Conservation (phyloP, 2,329 filamentous ascomycete genomes). For the Chaetomium olivaceum region DNA sequence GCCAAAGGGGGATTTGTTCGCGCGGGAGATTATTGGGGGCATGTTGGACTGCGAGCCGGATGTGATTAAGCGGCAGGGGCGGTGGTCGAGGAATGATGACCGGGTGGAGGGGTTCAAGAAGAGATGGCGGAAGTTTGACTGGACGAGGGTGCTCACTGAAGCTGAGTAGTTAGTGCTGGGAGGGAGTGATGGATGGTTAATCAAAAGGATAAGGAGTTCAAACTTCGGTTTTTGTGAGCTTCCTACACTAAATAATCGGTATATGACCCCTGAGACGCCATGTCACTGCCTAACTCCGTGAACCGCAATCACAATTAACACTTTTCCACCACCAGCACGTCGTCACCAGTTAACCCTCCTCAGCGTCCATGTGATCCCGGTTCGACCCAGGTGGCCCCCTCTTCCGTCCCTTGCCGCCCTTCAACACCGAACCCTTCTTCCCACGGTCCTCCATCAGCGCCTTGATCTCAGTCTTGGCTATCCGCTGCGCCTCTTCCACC, state of each 20-base stretch:
- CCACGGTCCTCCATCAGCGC: conserved; percentile 69
- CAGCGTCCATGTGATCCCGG: conserved; percentile 69
- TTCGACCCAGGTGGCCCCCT: conserved; percentile 44
- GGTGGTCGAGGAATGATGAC: conserved; percentile 71
- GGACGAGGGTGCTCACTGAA: conserved; percentile 62
- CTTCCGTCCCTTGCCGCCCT: conserved; percentile 40
- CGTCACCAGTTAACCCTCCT: conserved; percentile 59
- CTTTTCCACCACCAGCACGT: background rate
- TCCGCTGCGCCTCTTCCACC: conserved; percentile 80
- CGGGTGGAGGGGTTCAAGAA: conserved; percentile 78
- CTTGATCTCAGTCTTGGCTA: conserved; percentile 81
- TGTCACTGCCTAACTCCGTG: conserved; percentile 7
- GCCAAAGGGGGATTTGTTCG: conserved; percentile 91
- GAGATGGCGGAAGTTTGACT: conserved; percentile 91
- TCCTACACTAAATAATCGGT: background rate
- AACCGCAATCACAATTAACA: background rate
- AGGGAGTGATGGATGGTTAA: background rate
- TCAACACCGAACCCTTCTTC: conserved; percentile 52
- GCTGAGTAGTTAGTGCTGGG: conserved; percentile 15
- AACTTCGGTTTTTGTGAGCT: background rate
- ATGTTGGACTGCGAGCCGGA: conserved; percentile 84
- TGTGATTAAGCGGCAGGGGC: conserved; percentile 84
- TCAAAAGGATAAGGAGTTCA: background rate
- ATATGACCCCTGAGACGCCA: background rate
- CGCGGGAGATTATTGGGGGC: conserved; percentile 85